Percentiles rank a stretch among this genome's conserved stretches.
Conservation (phyloP, 2,329 filamentous ascomycete species). For the Aspergillus hortae region DNA sequence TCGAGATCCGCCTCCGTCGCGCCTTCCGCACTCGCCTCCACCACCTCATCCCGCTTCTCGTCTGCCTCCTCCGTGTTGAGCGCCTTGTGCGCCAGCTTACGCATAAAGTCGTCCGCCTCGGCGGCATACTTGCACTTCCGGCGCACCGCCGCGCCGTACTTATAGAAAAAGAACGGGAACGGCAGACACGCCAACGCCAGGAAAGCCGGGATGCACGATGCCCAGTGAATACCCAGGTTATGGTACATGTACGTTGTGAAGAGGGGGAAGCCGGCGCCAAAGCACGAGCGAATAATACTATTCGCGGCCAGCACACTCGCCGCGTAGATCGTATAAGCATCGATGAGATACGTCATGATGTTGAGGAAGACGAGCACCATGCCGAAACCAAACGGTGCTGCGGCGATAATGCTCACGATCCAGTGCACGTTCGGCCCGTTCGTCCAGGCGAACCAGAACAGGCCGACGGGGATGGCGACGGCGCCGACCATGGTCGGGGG, state of each 20-base stretch:
- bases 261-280: constrained; percentile 42
- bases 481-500: constrained; percentile 24
- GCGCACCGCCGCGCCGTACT: constrained; percentile 31
- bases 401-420: constrained; percentile 29
- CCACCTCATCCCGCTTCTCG: constrained; percentile 2
- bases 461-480: constrained; percentile 22
- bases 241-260: constrained; percentile 41
- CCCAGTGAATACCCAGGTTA: constrained; percentile 42
- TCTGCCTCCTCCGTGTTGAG: neutral
- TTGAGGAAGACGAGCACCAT: constrained; percentile 32
- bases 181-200: constrained; percentile 33
- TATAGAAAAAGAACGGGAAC: constrained; percentile 39
- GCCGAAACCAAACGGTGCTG: constrained; percentile 31
- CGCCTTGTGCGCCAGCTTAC: constrained; percentile 17
- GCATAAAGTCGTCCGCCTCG: constrained; percentile 28
- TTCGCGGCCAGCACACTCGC: constrained; percentile 37
- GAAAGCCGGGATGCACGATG: constrained; percentile 37
- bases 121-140: constrained; percentile 35
- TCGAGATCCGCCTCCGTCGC: neutral
- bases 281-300: constrained; percentile 39
- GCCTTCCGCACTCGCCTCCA: constrained; percentile 1
- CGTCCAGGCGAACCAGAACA: constrained; percentile 34
- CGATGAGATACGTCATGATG: constrained; percentile 36
- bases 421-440: constrained; percentile 31
- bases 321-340: constrained; percentile 35